Conservation (phyloP, 148 eudicot genomes). For the Nepenthes mirabilis region DNA sequence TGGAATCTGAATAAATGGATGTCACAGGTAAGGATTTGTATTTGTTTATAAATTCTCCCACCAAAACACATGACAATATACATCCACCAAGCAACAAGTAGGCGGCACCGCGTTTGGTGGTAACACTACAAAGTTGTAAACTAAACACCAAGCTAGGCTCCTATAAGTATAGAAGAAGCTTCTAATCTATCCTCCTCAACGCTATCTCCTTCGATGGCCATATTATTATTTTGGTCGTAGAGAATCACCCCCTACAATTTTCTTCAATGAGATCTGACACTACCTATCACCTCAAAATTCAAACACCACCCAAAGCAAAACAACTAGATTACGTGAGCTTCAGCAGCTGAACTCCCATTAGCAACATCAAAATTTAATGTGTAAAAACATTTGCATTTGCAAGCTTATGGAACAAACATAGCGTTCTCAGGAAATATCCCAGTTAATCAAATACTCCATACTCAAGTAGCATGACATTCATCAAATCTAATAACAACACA, state of each 20-base stretch:
- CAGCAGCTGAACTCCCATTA: not conserved
- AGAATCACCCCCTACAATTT: no score
- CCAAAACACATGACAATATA: not conserved
- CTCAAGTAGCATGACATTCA: no score
- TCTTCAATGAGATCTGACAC: no score
- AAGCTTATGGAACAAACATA: not conserved
- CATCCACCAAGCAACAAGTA: not conserved
- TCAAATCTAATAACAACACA: not conserved
- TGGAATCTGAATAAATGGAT: constrained; percentile 44
- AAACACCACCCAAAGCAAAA: not conserved
- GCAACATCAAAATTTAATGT: not conserved
- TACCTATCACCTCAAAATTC: no score
- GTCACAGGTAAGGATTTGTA: not conserved
- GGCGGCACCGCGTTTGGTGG: not conserved
- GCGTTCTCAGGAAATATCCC: not conserved
- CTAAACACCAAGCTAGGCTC: no score
- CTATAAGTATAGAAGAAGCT: no score
- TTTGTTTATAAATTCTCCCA: not conserved
- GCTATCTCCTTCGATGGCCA: no score
- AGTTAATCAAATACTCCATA: not conserved
- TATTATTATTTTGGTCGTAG: no score
- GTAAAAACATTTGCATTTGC: not conserved
- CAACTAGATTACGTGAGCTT: not conserved
- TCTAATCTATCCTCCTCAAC: no score
- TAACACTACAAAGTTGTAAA: not conserved